These are phyloP conservation scores for Scutellaria minor DNA, from an alignment of 257 asterid species.

Conservation along the genomic window DNA sequence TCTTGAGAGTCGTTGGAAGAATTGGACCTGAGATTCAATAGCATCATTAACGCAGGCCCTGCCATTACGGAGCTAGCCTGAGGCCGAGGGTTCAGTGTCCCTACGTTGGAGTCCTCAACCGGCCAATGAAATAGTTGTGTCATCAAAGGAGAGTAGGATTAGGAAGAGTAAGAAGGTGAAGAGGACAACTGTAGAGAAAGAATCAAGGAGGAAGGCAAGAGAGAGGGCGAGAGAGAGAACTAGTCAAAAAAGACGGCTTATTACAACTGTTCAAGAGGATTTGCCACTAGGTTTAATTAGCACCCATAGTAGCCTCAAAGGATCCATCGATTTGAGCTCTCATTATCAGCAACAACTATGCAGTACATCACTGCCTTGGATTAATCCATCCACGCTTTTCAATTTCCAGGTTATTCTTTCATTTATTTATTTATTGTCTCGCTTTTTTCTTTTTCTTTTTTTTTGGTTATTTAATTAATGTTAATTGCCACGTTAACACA, in stretches of 20 bases:
- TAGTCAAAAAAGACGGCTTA: conserved; percentile 57
- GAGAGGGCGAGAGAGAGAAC: conserved; percentile 81
- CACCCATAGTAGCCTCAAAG: not conserved
- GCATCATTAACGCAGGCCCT: conserved; percentile 41
- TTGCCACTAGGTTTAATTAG: not conserved
- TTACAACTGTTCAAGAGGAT: not conserved
- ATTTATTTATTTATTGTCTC: too few relatives aligned
- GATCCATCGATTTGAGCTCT: not conserved
- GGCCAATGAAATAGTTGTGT: not conserved
- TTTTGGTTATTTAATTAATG: too few relatives aligned
- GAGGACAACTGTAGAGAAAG: conserved; percentile 39
- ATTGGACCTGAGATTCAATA: too few relatives aligned
- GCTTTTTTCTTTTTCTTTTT: too few relatives aligned
- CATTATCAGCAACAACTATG: too few relatives aligned
- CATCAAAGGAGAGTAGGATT: not conserved
- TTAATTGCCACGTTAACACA: too few relatives aligned
- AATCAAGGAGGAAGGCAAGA: conserved; percentile 69
- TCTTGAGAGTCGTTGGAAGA: too few relatives aligned
- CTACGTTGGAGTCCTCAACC: conserved; percentile 31
- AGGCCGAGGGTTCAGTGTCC: not conserved
- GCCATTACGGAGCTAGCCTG: conserved; percentile 51
- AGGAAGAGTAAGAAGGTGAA: conserved; percentile 31
- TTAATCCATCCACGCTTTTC: too few relatives aligned
- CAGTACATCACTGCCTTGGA: too few relatives aligned
- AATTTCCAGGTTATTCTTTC: too few relatives aligned